These are phyloP conservation scores for Tylopilus felleus DNA, from an alignment of 768 basidiomycete genomes.

Conservation along the genomic window DNA sequence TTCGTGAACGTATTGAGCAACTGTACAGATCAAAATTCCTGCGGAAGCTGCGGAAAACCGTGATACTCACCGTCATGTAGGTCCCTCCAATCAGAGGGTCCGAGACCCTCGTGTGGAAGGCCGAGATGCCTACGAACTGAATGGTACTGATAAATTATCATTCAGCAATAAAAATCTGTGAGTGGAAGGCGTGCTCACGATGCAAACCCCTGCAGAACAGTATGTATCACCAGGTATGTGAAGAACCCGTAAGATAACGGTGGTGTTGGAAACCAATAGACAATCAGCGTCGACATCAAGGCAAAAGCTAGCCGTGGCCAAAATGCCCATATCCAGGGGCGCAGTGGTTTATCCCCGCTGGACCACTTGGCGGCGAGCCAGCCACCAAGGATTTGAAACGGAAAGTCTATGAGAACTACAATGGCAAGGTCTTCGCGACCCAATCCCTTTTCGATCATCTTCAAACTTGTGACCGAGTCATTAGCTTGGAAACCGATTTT, in stretches of 20 bases:
- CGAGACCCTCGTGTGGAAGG: constrained; percentile 95
- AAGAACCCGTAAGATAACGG: constrained; percentile 79
- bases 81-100: constrained; percentile 98
- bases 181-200: constrained; percentile 51
- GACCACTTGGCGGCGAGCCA: constrained; percentile 95
- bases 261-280: constrained; percentile 79
- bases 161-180: not conserved
- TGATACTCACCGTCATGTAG: constrained; percentile 86
- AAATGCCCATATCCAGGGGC: constrained; percentile 89
- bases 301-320: constrained; percentile 82
- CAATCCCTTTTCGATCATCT: constrained; percentile 96
- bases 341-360: constrained; percentile 69
- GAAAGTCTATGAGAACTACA: constrained; percentile 94
- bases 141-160: constrained; percentile 60
- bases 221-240: constrained; percentile 72
- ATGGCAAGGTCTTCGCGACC: constrained; percentile 95
- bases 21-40: constrained; percentile 38
- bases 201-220: constrained; percentile 79
- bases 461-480: constrained; percentile 86
- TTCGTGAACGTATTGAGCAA: constrained; percentile 94
- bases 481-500: constrained; percentile 95
- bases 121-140: constrained; percentile 99
- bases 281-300: constrained; percentile 67
- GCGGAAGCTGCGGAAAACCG: not conserved
- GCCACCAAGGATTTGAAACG: constrained; percentile 93